Evolutionary conservation across 2,329 filamentous ascomycete genomes (phyloP), one percentile per base, ranked within the genome.

Genomic region (Raffaelea deltoideospora): DNA sequence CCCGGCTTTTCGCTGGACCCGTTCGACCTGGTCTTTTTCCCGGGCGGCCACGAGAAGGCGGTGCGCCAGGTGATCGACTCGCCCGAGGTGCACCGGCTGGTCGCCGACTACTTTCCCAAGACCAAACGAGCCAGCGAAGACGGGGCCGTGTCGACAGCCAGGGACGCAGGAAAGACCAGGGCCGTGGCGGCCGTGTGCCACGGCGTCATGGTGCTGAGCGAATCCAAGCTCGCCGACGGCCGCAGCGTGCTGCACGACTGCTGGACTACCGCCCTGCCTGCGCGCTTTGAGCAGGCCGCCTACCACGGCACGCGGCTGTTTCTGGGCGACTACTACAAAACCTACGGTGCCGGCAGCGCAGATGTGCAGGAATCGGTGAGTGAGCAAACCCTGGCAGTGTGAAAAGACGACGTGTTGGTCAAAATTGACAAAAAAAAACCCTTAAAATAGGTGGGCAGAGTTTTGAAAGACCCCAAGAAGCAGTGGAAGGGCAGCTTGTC

Each of bases 311-410:
- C 67, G 3, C 52, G 63, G 27, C 49, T 53, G 3, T 61, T 67
- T 30, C 47, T 70, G 11, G 67, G 66, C 3, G 67, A 70, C 38
- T 70, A 70, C 43, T 70, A 69, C 48, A 71, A 71, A 57, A 69
- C 66, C 3, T 70, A 67, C 38, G 67, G 67, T 1, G 59, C 59
- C 3, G 59, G 64, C 1, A 66, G 61, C 40, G 62, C 64, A 24
- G 56, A 63, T 40, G 63, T 67, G 4, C 62, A 70, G 43, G 51
- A 55, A 6, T 55, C 58, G 30, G 65, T 67, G 45, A 49, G 59
- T 48, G 3, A 4, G n/a, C n/a, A n/a, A n/a, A n/a, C n/a, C n/a
- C n/a, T n/a, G n/a, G n/a, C n/a, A n/a, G n/a, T n/a, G n/a, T n/a
- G n/a, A n/a, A n/a, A n/a, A n/a, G n/a, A n/a, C n/a, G n/a, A n/a